These are phyloP conservation scores for Copromyces sp. DNA, from an alignment of 495 filamentous ascomycete species.

Conservation along the genomic window DNA sequence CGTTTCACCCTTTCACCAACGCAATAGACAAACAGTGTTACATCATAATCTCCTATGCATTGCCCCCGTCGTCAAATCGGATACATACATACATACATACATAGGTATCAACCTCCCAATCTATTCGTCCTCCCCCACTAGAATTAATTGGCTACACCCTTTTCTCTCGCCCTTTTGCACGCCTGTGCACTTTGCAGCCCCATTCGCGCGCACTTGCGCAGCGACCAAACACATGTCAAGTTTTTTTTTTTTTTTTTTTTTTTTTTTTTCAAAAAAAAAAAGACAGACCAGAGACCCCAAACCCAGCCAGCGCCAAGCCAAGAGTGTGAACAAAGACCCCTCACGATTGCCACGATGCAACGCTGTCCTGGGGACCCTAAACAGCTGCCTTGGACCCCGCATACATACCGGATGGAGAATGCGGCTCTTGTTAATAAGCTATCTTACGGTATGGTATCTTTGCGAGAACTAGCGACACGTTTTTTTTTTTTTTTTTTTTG, in stretches of 20 bases:
- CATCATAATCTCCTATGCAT: neutral
- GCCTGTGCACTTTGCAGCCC: neutral
- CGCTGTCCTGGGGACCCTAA: neutral
- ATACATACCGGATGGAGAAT: neutral
- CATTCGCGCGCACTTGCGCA: neutral
- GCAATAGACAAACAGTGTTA: too few relatives aligned
- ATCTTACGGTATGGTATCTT: too few relatives aligned
- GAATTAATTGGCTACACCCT: neutral
- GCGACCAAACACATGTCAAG: neutral
- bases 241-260: too few relatives aligned
- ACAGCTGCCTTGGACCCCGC: too few relatives aligned
- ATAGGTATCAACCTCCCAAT: too few relatives aligned
- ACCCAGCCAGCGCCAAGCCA: neutral
- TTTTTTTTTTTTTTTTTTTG: too few relatives aligned
- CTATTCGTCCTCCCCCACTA: neutral
- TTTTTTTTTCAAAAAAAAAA: too few relatives aligned
- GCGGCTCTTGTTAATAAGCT: neutral
- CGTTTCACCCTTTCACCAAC: too few relatives aligned
- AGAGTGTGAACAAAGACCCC: too few relatives aligned
- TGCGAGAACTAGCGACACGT: too few relatives aligned
- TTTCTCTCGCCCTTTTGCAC: neutral
- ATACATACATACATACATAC: neutral
- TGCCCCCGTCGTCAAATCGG: neutral
- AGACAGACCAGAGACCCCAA: neutral
- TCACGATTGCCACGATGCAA: neutral